These are phyloP conservation scores for Balakata baccata DNA, from an alignment of 345 rosid species.

Conservation along the genomic window DNA sequence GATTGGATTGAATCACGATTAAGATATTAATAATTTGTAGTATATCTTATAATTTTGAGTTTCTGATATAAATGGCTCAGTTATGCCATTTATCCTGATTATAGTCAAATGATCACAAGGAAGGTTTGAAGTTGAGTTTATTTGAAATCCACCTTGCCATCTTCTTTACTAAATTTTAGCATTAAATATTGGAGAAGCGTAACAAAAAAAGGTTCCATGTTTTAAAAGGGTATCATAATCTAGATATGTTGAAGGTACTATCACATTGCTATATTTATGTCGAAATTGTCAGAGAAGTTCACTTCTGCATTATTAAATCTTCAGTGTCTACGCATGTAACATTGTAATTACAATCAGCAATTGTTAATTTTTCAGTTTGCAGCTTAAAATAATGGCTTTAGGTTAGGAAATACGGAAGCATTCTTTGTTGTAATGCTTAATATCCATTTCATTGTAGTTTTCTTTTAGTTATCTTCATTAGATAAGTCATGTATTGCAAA, in stretches of 20 bases:
- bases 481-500: no score
- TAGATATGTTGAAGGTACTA: background rate
- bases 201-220: no score
- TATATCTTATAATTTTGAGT: background rate
- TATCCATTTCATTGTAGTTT: background rate
- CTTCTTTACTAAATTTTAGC: no score
- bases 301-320: background rate
- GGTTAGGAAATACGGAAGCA: background rate
- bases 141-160: background rate
- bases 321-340: background rate
- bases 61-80: background rate
- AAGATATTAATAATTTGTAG: background rate
- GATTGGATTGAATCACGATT: background rate
- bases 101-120: background rate
- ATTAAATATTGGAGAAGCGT: background rate
- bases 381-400: constrained; percentile 1
- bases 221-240: background rate
- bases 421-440: background rate
- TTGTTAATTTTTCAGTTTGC: background rate
- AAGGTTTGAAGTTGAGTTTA: background rate
- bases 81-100: background rate
- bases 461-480: no score
- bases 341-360: background rate
- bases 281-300: background rate
- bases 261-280: background rate